phyloP scores from a whole-genome alignment of 2,329 filamentous ascomycete species.

The Aspergillus sojae region DNA sequence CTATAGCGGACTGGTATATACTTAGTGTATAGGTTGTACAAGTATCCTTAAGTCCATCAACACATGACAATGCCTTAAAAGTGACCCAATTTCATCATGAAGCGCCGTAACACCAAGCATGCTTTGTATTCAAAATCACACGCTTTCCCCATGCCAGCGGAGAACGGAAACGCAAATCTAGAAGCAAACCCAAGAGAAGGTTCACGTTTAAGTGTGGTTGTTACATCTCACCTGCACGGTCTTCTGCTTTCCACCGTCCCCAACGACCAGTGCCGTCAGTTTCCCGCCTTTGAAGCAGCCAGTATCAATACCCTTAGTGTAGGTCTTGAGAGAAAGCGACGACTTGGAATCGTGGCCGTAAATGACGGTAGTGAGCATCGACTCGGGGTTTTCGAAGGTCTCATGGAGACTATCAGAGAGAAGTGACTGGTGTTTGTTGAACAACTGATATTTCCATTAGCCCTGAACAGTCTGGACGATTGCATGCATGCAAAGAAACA shows the following conservation, averaged over 20 bases:
- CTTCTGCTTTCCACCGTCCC: conserved; percentile 52
- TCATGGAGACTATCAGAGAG: conserved; percentile 26
- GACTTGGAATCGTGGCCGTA: conserved; percentile 84
- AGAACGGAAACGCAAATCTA: neutral
- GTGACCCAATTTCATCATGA: conserved; percentile 1
- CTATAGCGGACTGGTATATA: neutral
- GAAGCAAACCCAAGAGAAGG: neutral
- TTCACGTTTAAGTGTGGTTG: conserved; percentile 26
- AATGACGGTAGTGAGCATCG: conserved; percentile 66
- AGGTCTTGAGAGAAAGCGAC: conserved; percentile 68
- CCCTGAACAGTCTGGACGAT: neutral
- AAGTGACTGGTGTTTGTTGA: conserved; percentile 52
- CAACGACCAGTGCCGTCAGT: conserved; percentile 76
- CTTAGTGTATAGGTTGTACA: neutral
- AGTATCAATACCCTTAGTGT: conserved; percentile 83
- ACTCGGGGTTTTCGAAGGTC: conserved; percentile 20
- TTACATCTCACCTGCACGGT: conserved; percentile 48
- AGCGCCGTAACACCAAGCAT: conserved; percentile 9
- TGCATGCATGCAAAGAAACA: neutral
- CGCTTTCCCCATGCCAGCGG: conserved; percentile 9
- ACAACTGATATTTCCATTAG: conserved; percentile 41
- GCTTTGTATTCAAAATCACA: neutral
- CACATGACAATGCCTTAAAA: neutral
- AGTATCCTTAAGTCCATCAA: neutral
- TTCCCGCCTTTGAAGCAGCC: conserved; percentile 76